These are phyloP conservation scores for Ophiostoma pallidulum DNA, from an alignment of 2,329 filamentous ascomycete genomes.

Conservation along the genomic window DNA sequence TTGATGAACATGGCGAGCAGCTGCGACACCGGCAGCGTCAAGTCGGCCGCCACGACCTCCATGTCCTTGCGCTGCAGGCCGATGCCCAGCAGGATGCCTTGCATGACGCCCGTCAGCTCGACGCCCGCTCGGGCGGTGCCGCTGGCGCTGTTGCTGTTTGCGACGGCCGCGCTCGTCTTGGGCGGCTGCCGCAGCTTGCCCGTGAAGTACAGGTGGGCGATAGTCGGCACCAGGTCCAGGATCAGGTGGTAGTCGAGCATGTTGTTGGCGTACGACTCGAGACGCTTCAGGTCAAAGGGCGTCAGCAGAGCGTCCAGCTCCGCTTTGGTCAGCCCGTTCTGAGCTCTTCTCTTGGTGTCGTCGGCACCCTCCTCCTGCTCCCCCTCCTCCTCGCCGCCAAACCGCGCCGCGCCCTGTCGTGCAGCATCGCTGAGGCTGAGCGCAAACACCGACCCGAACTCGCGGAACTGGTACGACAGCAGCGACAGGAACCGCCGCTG, in stretches of 20 bases:
- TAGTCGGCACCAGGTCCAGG: slow-evolving; percentile 76
- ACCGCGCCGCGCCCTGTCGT: slow-evolving; percentile 40
- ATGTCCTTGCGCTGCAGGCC: slow-evolving; percentile 86
- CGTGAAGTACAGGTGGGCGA: slow-evolving; percentile 78
- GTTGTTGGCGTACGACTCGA: slow-evolving; percentile 93
- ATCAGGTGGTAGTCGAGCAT: slow-evolving; percentile 98
- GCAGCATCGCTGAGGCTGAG: slow-evolving; percentile 85
- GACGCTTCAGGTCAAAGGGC: slow-evolving; percentile 87
- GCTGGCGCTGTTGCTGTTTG: neutral
- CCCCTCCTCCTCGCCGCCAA: slow-evolving; percentile 50
- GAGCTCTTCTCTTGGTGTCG: too few species aligned
- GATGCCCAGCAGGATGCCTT: slow-evolving; percentile 78
- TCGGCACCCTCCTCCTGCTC: slow-evolving; percentile 43
- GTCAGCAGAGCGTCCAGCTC: slow-evolving; percentile 72
- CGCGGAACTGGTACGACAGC: slow-evolving; percentile 84
- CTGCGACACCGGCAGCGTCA: slow-evolving; percentile 65
- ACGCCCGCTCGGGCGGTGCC: slow-evolving; percentile 35
- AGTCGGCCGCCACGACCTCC: slow-evolving; percentile 68
- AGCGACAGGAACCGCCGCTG: slow-evolving; percentile 86
- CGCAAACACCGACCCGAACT: slow-evolving; percentile 68
- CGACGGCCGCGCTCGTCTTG: neutral
- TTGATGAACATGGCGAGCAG: slow-evolving; percentile 96
- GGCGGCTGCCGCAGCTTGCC: slow-evolving; percentile 50
- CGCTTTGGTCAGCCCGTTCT: slow-evolving; percentile 55
- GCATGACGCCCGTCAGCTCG: slow-evolving; percentile 71